Conservation (phyloP, 768 basidiomycete species). For the Pleurotus sapidus region DNA sequence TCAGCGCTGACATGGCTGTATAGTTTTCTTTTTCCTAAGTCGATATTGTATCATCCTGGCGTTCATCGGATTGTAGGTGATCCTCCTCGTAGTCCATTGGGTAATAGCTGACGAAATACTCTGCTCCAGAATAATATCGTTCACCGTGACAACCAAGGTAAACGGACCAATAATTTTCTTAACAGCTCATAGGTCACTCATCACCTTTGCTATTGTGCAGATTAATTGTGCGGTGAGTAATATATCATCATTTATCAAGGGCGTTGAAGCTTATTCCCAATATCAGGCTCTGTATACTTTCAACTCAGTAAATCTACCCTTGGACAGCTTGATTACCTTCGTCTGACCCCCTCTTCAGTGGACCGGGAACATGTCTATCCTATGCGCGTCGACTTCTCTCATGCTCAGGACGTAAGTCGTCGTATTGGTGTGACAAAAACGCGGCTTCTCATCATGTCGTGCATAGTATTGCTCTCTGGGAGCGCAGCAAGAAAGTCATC, state of each 20-base stretch:
- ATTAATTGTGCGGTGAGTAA: constrained; percentile 57
- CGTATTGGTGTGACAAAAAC: not conserved
- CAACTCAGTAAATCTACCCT: constrained; percentile 48
- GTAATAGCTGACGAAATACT: not conserved
- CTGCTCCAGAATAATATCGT: constrained; percentile 49
- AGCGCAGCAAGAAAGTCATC: constrained; percentile 49
- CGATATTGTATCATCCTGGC: constrained; percentile 72
- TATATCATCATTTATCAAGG: not conserved
- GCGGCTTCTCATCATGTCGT: too few species aligned
- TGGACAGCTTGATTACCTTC: not conserved
- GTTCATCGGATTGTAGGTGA: constrained; percentile 57
- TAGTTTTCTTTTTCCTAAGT: constrained; percentile 66
- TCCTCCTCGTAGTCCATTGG: not conserved
- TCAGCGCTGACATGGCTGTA: not conserved
- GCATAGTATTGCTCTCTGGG: constrained; percentile 66
- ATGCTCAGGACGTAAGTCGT: constrained; percentile 63
- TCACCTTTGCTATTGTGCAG: constrained; percentile 22
- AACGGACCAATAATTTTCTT: not conserved
- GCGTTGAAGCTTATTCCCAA: constrained; percentile 7
- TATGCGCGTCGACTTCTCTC: constrained; percentile 64
- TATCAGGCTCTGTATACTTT: constrained; percentile 61
- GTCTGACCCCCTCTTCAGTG: constrained; percentile 33
- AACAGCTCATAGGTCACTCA: too few species aligned
- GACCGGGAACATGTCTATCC: constrained; percentile 63
- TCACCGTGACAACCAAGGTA: constrained; percentile 49